A percentile compares a stretch with the other conserved stretches of the same genome.
Evolutionary conservation across 148 eudicot genomes (phyloP).

Genomic region (Nyssa sinensis): DNA sequence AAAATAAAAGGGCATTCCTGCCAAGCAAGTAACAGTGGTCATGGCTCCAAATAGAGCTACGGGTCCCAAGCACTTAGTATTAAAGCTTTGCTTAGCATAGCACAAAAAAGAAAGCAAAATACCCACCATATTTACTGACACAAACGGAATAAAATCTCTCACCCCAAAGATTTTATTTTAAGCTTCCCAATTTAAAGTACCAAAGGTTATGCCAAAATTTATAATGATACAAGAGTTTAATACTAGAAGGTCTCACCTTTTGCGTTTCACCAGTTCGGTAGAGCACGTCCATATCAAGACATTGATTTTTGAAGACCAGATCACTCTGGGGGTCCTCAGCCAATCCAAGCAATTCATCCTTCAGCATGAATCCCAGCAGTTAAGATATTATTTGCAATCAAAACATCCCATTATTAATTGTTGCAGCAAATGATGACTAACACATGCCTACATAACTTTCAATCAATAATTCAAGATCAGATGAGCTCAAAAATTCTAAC

Average conservation of each 20-base stretch:
- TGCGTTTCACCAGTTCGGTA: slow-evolving; percentile 91
- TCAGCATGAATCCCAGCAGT: slow-evolving; percentile 9
- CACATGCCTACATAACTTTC: not conserved
- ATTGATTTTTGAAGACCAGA: slow-evolving; percentile 50
- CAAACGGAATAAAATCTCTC: not conserved
- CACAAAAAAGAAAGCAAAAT: not conserved
- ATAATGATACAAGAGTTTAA: not conserved
- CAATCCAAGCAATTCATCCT: slow-evolving; percentile 97
- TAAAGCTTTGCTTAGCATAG: not conserved
- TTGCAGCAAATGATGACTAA: not conserved
- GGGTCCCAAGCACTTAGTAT: not conserved
- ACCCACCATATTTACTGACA: not conserved
- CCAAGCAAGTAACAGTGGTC: not conserved
- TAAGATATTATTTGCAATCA: not conserved
- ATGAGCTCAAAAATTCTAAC: not conserved
- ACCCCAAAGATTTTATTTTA: not conserved
- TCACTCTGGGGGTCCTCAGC: slow-evolving; percentile 60
- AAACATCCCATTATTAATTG: not conserved
- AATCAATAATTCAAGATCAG: not conserved
- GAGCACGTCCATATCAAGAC: slow-evolving; percentile 70
- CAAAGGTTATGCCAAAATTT: not conserved
- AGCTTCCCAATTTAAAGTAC: not conserved
- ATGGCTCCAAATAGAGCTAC: not conserved
- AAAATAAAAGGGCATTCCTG: not conserved
- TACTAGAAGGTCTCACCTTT: slow-evolving; percentile 41